Evolutionary conservation across 2,329 filamentous ascomycete species (phyloP), one percentile per base, ranked within the genome.

Genomic region (Penicillium polonicum): DNA sequence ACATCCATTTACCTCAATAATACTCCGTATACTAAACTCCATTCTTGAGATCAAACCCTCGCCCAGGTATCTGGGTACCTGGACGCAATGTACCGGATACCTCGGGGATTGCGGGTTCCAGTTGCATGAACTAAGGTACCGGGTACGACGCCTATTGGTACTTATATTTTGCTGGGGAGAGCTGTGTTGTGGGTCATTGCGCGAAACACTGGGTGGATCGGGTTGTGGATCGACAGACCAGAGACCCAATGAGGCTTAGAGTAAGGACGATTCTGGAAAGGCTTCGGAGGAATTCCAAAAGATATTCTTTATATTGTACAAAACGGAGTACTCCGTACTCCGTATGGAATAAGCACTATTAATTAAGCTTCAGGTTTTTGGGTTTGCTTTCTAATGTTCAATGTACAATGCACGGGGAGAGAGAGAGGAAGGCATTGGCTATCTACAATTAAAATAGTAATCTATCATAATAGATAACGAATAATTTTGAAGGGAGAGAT

Each of bases 201-300:
- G 48, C 66, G 66, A 68, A 68, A 68, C 66, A 61, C 60, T 60
- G 59, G 44, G 48, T 61, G 58, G 63, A 64, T 57, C 52, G 52
- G 52, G 55, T 61, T 45, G 48, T 48, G 56, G 66, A 69, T 64
- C 65, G 65, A 54, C 65, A 58, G 48, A 12, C 33, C 42, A 27
- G 48, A 33, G 27, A 33, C 36, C 51, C 29, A 59, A 63, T 17
- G 15, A 36, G 51, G 46, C 50, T 25, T 42, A 49, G 49, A 57
- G 42, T 33, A 55, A 50, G 48, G 50, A 29, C 23, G 8, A 17
- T 51, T 51, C 27, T 36, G 15, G 50, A 52, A 52, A 36, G 21
- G 12, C 48, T 29, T 25, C 29, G 38, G 27, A 31, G 25, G 17
- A 21, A 52, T 31, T 49, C 25, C n/a, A 33, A 39, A 31, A 52